Conservation (phyloP, 2,329 filamentous ascomycete genomes). For the Zymoseptoria crescenta region DNA sequence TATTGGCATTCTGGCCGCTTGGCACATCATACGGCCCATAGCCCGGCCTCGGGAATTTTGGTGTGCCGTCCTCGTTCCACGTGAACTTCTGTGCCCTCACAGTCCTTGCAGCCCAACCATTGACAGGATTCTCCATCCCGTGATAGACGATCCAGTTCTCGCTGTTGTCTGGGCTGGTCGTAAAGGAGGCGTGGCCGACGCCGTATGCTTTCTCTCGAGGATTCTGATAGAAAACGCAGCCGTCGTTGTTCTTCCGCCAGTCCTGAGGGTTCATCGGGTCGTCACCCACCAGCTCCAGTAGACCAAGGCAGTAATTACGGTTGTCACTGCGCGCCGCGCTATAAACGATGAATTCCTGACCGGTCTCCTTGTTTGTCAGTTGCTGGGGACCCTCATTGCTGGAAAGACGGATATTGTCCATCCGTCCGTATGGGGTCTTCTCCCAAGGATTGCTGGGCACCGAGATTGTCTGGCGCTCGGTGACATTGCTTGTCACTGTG, state of each 20-base stretch:
- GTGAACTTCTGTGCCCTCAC: slow-evolving; percentile 43
- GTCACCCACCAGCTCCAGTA: slow-evolving; percentile 42
- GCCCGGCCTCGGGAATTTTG: slow-evolving; percentile 41
- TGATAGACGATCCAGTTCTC: slow-evolving; percentile 49
- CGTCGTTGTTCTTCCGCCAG: slow-evolving; percentile 42
- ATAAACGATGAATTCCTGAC: slow-evolving; percentile 44
- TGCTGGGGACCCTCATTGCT: slow-evolving; percentile 47
- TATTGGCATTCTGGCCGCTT: slow-evolving; percentile 36
- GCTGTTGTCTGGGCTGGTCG: slow-evolving; percentile 39
- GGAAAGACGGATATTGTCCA: slow-evolving; percentile 39
- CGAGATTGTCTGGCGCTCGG: slow-evolving; percentile 41
- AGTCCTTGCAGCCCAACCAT: slow-evolving; percentile 42
- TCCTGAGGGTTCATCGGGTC: slow-evolving; percentile 44
- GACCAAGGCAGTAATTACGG: slow-evolving; percentile 46
- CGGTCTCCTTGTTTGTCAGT: slow-evolving; percentile 40
- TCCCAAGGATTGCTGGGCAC: slow-evolving; percentile 44
- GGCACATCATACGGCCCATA: slow-evolving; percentile 42
- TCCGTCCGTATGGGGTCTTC: slow-evolving; percentile 44
- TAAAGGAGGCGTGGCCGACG: slow-evolving; percentile 46
- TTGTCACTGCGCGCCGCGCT: slow-evolving; percentile 45
- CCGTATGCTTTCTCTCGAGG: slow-evolving; percentile 38
- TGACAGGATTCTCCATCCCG: slow-evolving; percentile 42
- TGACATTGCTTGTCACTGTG: slow-evolving; percentile 40
- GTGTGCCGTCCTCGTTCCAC: slow-evolving; percentile 42
- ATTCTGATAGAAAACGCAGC: slow-evolving; percentile 46